A percentile compares a stretch with the other conserved stretches of the same genome.
Evolutionary conservation across 768 basidiomycete genomes (phyloP).

Genomic region (Trichaptum fuscoviolaceum): DNA sequence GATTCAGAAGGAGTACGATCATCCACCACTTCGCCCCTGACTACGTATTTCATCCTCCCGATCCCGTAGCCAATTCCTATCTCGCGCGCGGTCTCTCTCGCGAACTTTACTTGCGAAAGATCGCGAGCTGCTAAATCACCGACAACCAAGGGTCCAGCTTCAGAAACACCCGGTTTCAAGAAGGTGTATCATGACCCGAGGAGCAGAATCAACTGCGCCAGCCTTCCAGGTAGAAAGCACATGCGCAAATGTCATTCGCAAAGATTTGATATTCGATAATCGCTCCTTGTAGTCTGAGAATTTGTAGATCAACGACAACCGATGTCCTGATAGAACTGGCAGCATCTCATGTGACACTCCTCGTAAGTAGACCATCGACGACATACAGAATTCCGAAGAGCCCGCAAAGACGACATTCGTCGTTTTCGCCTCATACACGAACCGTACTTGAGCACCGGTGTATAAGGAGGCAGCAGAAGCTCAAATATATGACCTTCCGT

Average conservation of each 20-base stretch:
- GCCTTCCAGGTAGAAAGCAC: background rate
- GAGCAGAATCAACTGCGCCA: background rate
- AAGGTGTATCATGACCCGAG: background rate
- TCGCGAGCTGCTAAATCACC: background rate
- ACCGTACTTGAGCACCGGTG: background rate
- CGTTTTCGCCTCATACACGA: background rate
- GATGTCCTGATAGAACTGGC: background rate
- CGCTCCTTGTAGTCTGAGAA: background rate
- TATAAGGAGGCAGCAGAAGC: background rate
- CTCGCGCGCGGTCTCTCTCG: background rate
- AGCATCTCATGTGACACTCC: background rate
- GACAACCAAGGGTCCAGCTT: background rate
- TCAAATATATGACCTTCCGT: background rate
- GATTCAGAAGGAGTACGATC: background rate
- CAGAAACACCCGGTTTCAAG: background rate
- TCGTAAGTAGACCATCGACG: background rate
- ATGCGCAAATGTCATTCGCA: background rate
- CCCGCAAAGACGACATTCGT: background rate
- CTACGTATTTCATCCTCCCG: background rate
- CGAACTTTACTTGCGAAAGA: background rate
- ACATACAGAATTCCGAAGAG: background rate
- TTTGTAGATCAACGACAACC: background rate
- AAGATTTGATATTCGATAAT: background rate
- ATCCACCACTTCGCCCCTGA: background rate
- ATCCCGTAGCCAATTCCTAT: background rate